Conservation (phyloP, 352 stramenopile species). For the Bremia lactucae region DNA sequence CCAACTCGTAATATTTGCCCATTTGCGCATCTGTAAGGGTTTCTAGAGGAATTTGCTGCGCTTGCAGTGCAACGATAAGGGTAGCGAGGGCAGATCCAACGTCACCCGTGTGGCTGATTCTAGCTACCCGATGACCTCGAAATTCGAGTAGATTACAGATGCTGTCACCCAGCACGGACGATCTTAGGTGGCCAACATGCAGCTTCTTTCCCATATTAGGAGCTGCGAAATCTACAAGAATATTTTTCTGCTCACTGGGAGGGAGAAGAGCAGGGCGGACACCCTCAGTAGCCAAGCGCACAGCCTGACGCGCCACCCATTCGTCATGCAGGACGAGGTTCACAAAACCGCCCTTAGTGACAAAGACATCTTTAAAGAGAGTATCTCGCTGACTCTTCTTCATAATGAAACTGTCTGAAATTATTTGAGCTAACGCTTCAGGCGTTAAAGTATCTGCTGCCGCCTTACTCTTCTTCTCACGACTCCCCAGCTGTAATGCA, state of each 20-base stretch:
- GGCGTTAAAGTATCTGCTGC: constrained; percentile 7
- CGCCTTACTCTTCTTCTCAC: constrained; percentile 7
- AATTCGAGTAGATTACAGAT: constrained; percentile 78
- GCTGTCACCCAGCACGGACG: constrained; percentile 70
- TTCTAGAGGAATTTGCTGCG: constrained; percentile 31
- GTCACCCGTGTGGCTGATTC: constrained; percentile 72
- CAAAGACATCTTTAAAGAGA: constrained; percentile 34
- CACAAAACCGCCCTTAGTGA: constrained; percentile 62
- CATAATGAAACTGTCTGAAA: constrained; percentile 16
- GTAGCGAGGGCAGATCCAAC: constrained; percentile 68
- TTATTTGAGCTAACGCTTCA: constrained; percentile 30
- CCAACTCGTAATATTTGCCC: constrained; percentile 56
- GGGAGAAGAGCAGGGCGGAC: constrained; percentile 18
- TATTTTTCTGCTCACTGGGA: constrained; percentile 13
- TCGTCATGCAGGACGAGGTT: constrained; percentile 62
- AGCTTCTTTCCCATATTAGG: constrained; percentile 83
- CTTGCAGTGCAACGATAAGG: constrained; percentile 60
- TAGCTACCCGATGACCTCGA: constrained; percentile 51
- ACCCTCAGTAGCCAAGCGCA: constrained; percentile 48
- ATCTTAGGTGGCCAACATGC: constrained; percentile 73
- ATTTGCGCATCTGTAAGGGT: constrained; percentile 51
- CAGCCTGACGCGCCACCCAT: constrained; percentile 52
- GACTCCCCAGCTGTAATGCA: constrained; percentile 44
- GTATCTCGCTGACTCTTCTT: constrained; percentile 1
- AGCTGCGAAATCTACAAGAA: constrained; percentile 75